Base-by-base conservation (phyloP, 768 basidiomycete species). In the Pisolithus marmoratus region DNA sequence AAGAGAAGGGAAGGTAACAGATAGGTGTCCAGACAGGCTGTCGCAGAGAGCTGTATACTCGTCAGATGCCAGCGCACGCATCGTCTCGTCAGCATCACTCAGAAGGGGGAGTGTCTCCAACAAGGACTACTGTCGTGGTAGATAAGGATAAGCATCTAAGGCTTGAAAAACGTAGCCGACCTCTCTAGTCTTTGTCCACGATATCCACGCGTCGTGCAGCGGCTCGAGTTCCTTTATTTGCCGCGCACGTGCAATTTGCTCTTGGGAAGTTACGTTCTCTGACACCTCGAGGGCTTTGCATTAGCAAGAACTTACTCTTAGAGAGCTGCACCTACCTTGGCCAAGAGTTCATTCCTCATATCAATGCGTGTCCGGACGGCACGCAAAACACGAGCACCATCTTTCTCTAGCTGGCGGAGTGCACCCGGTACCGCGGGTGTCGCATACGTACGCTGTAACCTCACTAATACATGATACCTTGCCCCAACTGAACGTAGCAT, bases 11-110 rank as follows among this genome's bases (percentile, higher is more conserved):
- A 94, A 83, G 0, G 75, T 80, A 2, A 58, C 55, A 7, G 68
- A 58, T 44, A 70, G 60, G 49, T 66, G 57, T 5, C 24, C 46
- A 47, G 59, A 68, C 26, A 64, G 59, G 45, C 59, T 63, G 19
- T 60, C 51, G 2, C 71, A 64, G 44, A 90, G 77, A 4, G 68
- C 49, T 4, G 64, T 62, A 54, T 83, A 77, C 60, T 94, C 92
- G 34, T 87, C 84, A 1, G 67, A 59, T 0, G 91, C 92, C 51
- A 96, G 74, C 8, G 78, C 65, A 5, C 85, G 85, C 78, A 97
- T 85, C 2, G 78, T 70, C 2, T 82, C 76, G 60, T 95, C 94
- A 0, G 84, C 70, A 60, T 95, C 94, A 34, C 72, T 62, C 3
- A 92, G 78, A 1, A 92, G 78, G 0, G 76, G 63, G 3, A 71